Base-by-base conservation (phyloP, 768 basidiomycete species). In the Suillus paluster region DNA sequence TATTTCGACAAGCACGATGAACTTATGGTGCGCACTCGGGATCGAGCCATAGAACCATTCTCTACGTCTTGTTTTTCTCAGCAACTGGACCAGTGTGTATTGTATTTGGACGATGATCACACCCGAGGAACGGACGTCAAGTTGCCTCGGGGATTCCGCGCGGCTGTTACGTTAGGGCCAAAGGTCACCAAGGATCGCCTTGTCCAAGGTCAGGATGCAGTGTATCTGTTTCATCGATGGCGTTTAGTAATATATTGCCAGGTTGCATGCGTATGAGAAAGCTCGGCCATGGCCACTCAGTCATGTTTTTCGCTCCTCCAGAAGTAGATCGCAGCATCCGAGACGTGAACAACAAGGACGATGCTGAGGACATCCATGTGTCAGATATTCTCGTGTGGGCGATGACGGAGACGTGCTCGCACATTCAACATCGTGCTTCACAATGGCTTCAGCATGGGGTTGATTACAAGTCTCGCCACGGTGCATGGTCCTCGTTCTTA, bases 241-340 rank as follows among this genome's bases (percentile, higher is more conserved):
- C 15, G 4, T 17, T 44, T 25, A 58, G 15, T 36, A 53, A 23
- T 14, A 39, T 36, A 7, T 34, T 68, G 69, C 70, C 14, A 84
- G 83, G 82, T 5, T 84, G 84, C 56, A 85, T 84, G 84, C 75
- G 84, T 10, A 83, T 85, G 83, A 68, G 84, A 15, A 77, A 78
- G 64, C 75, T 85, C 0, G 84, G 84, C 14, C 67, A 72, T 12
- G 80, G 78, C 0, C 84, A 85, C 60, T 79, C 83, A 4, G 66
- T 83, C 27, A 70, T 80, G 61, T 84, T 85, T 64, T 81, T 81
- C 48, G 83, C 81, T 1, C 78, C 83, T n/a, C 69, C 68, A 0
- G 79, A 84, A 48, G 72, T 83, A 7, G 78, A 80, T 59, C 66
- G 65, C 53, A 61, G 63, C 1, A 83, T 85, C 49, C 77, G 79